Base-by-base conservation (phyloP, 2,329 filamentous ascomycete genomes). In the Arthroderma sp. region DNA sequence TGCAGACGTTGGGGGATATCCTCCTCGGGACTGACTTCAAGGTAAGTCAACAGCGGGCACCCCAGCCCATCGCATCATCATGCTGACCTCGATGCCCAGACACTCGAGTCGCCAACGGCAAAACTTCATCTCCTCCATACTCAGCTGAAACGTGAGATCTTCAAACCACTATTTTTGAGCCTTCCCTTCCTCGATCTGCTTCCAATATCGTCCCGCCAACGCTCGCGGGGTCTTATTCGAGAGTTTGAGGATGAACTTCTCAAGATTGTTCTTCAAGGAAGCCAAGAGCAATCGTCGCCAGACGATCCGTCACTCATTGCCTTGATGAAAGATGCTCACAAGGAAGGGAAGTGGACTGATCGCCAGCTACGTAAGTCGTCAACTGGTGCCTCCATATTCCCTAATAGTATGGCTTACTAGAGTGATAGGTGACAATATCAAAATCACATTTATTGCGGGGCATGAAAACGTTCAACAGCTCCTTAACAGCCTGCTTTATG, bases 401-500 rank as follows among this genome's bases (percentile, higher is more conserved):
- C 15, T 3, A 22, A 22, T 3, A 22, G 15, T 22, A 22, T 22
- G 15, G 15, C 15, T 22, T 22, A 22, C 15, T 22, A 22, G 1
- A 22, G 15, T 22, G 15, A 22, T 22, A 22, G 15, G 62, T 10
- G 61, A 66, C 41, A 68, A 68, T 36, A 47, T 64, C 11, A 65
- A 63, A 32, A 60, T 68, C 9, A 52, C 58, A 1, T 68, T 66
- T 39, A 55, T 68, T 9, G 65, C 65, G 0, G 63, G 63, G 0
- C 65, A 68, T 42, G 65, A 68, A 50, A 68, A 68, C 44, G 59
- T 62, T 1, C 64, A 67, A 51, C 53, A 62, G 43, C 52, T 61
- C 11, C 55, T 67, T 11, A 60, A 57, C 9, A 65, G 60, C 1
- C 55, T 53, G 15, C 46, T 67, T 34, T 66, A 62, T 50, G 51